Base-by-base conservation (phyloP, 495 filamentous ascomycete species). In the Penicillium taxi region DNA sequence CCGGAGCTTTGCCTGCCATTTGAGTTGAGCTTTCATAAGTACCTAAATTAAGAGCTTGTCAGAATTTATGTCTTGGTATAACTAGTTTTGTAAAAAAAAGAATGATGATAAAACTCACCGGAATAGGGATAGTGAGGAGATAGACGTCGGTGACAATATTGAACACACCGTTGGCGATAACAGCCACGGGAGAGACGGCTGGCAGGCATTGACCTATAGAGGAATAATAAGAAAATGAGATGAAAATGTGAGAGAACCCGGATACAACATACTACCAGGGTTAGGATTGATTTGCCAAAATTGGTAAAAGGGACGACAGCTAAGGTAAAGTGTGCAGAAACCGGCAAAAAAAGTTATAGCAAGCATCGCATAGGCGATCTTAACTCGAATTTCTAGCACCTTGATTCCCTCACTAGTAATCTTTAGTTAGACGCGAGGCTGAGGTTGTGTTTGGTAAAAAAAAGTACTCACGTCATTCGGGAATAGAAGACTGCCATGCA, bases 221-320 rank as follows among this genome's bases (percentile, higher is more conserved):
- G 1, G 58, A 25, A 47, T 6, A 6, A 34, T 48, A 16, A 54
- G 32, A 9, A 25, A 15, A 13, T n/a, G n/a, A n/a, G 13, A 8
- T 20, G 5, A 34, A 15, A n/a, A 35, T 17, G 5, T 16, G 2
- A 1, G 9, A 8, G 2, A 11, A n/a, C 11, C 15, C 21, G 6
- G 25, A 2, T 17, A 15, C 9, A n/a, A 50, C 47, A 52, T 11
- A 74, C 71, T 66, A 22, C 72, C 72, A 12, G 72, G 72, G 21
- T 66, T 45, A 26, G 72, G 72, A 26, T 62, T 41, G 9, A 74
- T 71, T 36, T 74, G 72, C 67, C 69, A 75, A 12, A 67, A 64
- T 3, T 58, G 59, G 32, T 67, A 32, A 37, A 70, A 65, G 8
- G 72, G 72, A 12, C 46, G 50, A 32, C 75, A 78, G 9, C 59